Evolutionary conservation across 1,284 basidiomycete species (phyloP).

Genomic region (Erythrobasidium hasegawianum): DNA sequence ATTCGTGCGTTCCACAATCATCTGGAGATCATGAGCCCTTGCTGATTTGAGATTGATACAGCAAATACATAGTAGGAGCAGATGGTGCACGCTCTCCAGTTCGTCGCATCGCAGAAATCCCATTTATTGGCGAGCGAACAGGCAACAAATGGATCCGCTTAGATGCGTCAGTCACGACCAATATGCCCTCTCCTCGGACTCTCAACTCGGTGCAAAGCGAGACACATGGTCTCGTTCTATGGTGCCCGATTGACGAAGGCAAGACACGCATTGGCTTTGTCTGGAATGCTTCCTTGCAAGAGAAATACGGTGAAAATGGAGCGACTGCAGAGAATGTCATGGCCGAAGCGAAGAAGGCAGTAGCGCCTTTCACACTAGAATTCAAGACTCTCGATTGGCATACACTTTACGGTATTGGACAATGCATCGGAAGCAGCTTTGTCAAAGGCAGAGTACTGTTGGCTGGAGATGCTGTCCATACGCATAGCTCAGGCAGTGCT

Average conservation of each 20-base stretch:
- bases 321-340: slow-evolving; percentile 46
- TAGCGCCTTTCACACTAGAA: slow-evolving; percentile 47
- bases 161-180: slow-evolving; percentile 35
- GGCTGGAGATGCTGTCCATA: slow-evolving; percentile 48
- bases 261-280: slow-evolving; percentile 36
- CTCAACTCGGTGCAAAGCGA: slow-evolving; percentile 36
- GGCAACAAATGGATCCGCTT: slow-evolving; percentile 36
- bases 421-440: slow-evolving; percentile 44
- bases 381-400: slow-evolving; percentile 48
- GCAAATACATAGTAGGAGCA: slow-evolving; percentile 36
- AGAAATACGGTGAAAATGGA: slow-evolving; percentile 45
- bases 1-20: slow-evolving; percentile 32
- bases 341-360: slow-evolving; percentile 45
- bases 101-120: slow-evolving; percentile 31
- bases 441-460: slow-evolving; percentile 46
- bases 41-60: slow-evolving; percentile 8
- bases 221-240: slow-evolving; percentile 35
- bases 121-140: slow-evolving; percentile 26
- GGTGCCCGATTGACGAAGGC: slow-evolving; percentile 36
- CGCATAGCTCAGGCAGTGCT: slow-evolving; percentile 47
- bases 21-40: not conserved
- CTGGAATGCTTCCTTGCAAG: slow-evolving; percentile 17
- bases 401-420: slow-evolving; percentile 48
- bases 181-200: slow-evolving; percentile 35
- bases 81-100: slow-evolving; percentile 33